Evolutionary conservation across 352 stramenopile species (phyloP).

Genomic region (Phytopythium helicoides): DNA sequence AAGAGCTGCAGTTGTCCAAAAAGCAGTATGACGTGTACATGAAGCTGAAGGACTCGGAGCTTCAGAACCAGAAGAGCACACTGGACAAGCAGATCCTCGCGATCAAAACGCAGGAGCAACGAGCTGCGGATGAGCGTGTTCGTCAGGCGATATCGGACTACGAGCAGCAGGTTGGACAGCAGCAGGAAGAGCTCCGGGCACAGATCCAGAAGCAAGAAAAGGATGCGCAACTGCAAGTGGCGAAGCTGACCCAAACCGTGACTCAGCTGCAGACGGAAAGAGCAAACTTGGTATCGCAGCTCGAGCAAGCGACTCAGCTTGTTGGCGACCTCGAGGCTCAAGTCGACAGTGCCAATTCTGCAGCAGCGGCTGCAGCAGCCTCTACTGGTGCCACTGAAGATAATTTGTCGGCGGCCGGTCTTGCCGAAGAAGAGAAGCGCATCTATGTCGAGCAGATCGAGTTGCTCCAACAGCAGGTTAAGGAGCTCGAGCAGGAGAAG

Average conservation of each 20-base stretch:
- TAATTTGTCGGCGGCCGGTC: constrained; percentile 7
- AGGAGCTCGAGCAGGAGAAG: constrained; percentile 51
- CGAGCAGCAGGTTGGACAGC: constrained; percentile 22
- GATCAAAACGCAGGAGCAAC: constrained; percentile 26
- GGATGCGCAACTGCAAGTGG: constrained; percentile 35
- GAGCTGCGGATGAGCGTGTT: constrained; percentile 39
- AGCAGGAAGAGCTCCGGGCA: constrained; percentile 31
- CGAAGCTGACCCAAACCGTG: constrained; percentile 22
- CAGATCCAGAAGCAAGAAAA: constrained; percentile 33
- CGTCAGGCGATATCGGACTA: constrained; percentile 26
- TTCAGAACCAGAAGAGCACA: constrained; percentile 36
- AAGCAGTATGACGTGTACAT: constrained; percentile 65
- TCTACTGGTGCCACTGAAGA: constrained; percentile 4
- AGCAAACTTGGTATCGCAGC: constrained; percentile 16
- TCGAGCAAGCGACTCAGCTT: constrained; percentile 24
- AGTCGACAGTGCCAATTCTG: constrained; percentile 4
- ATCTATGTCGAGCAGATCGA: constrained; percentile 56
- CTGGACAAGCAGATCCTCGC: constrained; percentile 43
- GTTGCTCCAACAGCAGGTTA: constrained; percentile 46
- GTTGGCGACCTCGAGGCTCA: constrained; percentile 34
- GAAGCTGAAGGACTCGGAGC: constrained; percentile 60
- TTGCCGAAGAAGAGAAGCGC: constrained; percentile 52
- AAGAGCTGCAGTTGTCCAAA: constrained; percentile 70
- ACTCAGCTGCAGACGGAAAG: constrained; percentile 24
- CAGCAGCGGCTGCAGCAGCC: constrained; percentile 4